Evolutionary conservation across 768 basidiomycete species (phyloP).

Genomic region (Boletus rubropictus): DNA sequence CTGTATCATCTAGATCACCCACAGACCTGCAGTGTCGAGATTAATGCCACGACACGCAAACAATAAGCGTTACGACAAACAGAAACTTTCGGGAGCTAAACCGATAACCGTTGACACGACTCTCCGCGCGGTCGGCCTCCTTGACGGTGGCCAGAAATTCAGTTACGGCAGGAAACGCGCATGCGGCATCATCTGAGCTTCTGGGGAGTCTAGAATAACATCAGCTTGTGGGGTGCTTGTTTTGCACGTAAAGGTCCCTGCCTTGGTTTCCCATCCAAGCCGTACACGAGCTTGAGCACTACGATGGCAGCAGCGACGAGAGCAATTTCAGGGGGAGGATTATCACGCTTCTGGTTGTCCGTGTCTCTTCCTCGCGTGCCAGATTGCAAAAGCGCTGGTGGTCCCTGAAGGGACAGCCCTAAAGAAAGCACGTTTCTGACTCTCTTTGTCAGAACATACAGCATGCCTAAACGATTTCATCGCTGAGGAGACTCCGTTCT

Average conservation of each 20-base stretch:
- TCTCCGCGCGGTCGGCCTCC: conserved; percentile 33
- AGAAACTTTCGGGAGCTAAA: conserved; percentile 42
- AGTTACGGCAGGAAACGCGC: conserved; percentile 47
- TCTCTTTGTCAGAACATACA: conserved; percentile 61
- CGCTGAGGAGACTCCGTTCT: background rate
- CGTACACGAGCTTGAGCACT: conserved; percentile 81
- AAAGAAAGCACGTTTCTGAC: conserved; percentile 51
- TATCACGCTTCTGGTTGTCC: conserved; percentile 51
- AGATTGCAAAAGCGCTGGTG: conserved; percentile 40
- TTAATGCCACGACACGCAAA: conserved; percentile 4
- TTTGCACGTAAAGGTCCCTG: conserved; percentile 23
- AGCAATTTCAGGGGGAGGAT: conserved; percentile 61
- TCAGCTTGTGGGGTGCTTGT: conserved; percentile 8
- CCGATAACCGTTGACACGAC: conserved; percentile 27
- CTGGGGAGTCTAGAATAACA: conserved; percentile 37
- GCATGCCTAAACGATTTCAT: conserved; percentile 37
- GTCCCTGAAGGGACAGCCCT: conserved; percentile 54
- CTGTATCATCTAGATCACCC: conserved; percentile 44
- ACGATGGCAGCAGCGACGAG: conserved; percentile 57
- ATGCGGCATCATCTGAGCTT: conserved; percentile 50
- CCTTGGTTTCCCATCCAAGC: conserved; percentile 67
- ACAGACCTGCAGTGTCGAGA: conserved; percentile 38
- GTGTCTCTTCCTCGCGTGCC: conserved; percentile 36
- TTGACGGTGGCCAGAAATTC: conserved; percentile 45
- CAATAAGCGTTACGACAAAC: conserved; percentile 34